Evolutionary conservation across 2,329 filamentous ascomycete species (phyloP).

Genomic region (Paraconiothyrium sp.): DNA sequence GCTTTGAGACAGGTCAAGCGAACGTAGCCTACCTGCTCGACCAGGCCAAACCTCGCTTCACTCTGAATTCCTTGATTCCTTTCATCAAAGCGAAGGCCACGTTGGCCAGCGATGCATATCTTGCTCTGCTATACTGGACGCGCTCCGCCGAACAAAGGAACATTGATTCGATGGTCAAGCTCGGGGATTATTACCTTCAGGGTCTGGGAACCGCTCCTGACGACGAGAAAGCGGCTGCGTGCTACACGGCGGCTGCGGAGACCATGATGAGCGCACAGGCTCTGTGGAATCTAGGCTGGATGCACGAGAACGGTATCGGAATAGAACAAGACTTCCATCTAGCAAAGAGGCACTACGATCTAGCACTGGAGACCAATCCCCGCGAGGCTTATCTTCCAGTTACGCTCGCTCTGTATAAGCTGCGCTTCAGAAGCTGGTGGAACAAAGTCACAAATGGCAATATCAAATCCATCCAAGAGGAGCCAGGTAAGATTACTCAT

Average conservation of each 20-base stretch:
- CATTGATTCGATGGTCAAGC: constrained; percentile 93
- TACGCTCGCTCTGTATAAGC: constrained; percentile 84
- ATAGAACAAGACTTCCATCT: constrained; percentile 96
- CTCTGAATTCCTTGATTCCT: constrained; percentile 64
- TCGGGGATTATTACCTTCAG: constrained; percentile 95
- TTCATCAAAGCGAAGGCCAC: constrained; percentile 54
- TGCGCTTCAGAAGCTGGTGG: constrained; percentile 89
- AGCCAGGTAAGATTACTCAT: constrained; percentile 72
- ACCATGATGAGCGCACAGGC: constrained; percentile 93
- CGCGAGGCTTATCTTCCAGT: constrained; percentile 93
- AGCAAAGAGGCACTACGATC: constrained; percentile 94
- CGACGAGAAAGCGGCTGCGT: constrained; percentile 86
- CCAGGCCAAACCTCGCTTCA: constrained; percentile 60
- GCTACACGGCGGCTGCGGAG: constrained; percentile 92
- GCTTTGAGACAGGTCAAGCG: constrained; percentile 87
- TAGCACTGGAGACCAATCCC: constrained; percentile 85
- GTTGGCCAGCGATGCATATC: constrained; percentile 65
- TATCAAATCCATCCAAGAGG: constrained; percentile 90
- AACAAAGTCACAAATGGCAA: constrained; percentile 91
- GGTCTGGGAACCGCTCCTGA: constrained; percentile 77
- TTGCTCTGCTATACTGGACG: constrained; percentile 94
- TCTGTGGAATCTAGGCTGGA: constrained; percentile 97
- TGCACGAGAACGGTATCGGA: constrained; percentile 97
- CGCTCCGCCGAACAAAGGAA: constrained; percentile 93
- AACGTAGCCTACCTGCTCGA: constrained; percentile 91